Evolutionary conservation across 768 basidiomycete genomes (phyloP).

Genomic region (Neoboletus brunneissimus): DNA sequence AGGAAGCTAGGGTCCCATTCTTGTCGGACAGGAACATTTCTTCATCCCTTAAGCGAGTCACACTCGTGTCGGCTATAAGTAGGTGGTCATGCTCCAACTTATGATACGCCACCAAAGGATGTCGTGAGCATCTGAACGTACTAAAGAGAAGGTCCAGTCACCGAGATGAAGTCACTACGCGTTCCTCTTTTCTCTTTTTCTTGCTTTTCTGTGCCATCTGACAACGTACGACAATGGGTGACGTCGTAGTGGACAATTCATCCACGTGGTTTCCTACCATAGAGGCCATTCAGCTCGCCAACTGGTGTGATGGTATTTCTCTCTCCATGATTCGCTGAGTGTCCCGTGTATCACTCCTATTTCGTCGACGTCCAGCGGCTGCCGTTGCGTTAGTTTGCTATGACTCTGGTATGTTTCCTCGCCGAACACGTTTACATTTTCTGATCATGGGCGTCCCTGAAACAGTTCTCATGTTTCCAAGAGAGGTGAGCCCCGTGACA

Average conservation of each 20-base stretch:
- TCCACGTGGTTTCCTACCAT: constrained; percentile 7
- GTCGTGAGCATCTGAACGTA: background rate
- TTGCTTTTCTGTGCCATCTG: background rate
- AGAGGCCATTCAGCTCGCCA: constrained; percentile 13
- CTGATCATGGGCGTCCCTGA: background rate
- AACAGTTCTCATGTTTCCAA: constrained; percentile 19
- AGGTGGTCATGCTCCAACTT: background rate
- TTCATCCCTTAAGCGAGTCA: background rate
- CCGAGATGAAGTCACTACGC: background rate
- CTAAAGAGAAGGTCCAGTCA: background rate
- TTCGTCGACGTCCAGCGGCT: constrained; percentile 4
- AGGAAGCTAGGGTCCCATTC: too few species aligned
- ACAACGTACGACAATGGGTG: constrained; percentile 5
- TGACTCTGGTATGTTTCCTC: constrained; percentile 4
- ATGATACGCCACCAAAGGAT: background rate
- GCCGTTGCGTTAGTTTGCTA: constrained; percentile 19
- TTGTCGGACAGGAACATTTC: background rate
- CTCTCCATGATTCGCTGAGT: background rate
- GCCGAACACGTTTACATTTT: too few species aligned
- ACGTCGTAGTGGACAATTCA: constrained; percentile 11
- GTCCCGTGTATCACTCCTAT: background rate
- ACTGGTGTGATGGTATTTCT: constrained; percentile 16
- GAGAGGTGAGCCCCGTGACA: constrained; percentile 12
- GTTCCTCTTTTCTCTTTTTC: background rate
- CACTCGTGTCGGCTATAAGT: background rate